Percentiles rank a stretch among this genome's conserved stretches.
phyloP scores from a whole-genome alignment of 768 basidiomycete genomes.

The Rickenella mellea region DNA sequence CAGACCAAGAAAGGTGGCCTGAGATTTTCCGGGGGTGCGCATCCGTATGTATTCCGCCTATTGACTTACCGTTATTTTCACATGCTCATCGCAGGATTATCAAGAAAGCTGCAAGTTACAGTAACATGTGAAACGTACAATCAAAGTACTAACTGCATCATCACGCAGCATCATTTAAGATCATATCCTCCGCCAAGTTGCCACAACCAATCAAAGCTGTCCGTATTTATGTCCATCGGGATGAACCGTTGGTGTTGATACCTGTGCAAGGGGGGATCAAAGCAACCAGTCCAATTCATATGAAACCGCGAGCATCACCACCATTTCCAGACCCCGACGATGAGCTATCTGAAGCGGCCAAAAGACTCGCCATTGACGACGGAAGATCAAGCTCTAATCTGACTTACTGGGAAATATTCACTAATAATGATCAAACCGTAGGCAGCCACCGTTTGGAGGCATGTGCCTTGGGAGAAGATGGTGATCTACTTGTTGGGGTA shows the following conservation, averaged over 20 bases:
- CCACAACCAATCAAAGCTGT: slow-evolving; percentile 28
- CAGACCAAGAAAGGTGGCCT: slow-evolving; percentile 21
- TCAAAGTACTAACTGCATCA: background rate
- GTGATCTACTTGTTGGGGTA: background rate
- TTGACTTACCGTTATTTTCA: background rate
- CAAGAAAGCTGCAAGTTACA: slow-evolving; percentile 57
- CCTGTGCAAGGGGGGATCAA: slow-evolving; percentile 31
- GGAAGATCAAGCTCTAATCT: background rate
- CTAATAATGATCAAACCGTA: background rate
- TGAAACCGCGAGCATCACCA: slow-evolving; percentile 33
- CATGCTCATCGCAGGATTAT: slow-evolving; percentile 43
- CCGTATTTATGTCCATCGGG: slow-evolving; percentile 30
- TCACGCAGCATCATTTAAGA: slow-evolving; percentile 52
- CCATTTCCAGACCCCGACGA: slow-evolving; percentile 29
- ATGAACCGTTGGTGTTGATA: slow-evolving; percentile 46
- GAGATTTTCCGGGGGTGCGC: slow-evolving; percentile 45
- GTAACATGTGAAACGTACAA: background rate
- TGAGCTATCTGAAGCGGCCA: slow-evolving; percentile 12
- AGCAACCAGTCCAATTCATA: slow-evolving; percentile 36
- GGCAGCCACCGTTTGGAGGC: background rate
- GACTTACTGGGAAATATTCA: background rate
- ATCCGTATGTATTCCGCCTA: slow-evolving; percentile 34
- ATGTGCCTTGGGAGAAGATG: background rate
- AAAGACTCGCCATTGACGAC: slow-evolving; percentile 19
- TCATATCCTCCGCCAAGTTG: slow-evolving; percentile 34